These are phyloP conservation scores for Globisporangium splendens DNA, from an alignment of 352 stramenopile genomes.

Conservation along the genomic window DNA sequence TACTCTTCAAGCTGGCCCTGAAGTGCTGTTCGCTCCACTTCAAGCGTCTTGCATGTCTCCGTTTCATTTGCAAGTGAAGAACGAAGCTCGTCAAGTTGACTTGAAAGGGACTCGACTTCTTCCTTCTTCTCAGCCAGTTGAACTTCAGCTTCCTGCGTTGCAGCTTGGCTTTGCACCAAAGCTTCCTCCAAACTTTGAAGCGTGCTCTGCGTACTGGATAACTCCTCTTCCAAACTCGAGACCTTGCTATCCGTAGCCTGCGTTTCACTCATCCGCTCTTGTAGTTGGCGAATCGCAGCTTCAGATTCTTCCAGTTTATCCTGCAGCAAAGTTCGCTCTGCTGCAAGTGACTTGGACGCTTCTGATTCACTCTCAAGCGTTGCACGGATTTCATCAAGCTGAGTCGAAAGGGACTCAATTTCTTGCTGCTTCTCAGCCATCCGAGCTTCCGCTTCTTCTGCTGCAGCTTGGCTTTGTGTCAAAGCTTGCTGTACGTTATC, in stretches of 20 bases:
- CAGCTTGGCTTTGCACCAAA: too few species aligned
- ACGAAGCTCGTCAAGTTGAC: too few species aligned
- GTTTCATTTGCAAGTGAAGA: background rate
- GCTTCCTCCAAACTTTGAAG: background rate
- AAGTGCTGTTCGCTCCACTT: background rate
- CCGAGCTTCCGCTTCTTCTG: background rate
- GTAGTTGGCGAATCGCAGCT: background rate
- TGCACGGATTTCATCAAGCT: too few species aligned
- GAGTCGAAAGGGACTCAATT: background rate
- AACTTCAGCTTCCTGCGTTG: background rate
- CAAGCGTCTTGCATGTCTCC: background rate
- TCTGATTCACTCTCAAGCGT: background rate
- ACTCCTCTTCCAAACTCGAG: background rate
- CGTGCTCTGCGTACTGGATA: background rate
- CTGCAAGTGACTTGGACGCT: slow-evolving; percentile 1
- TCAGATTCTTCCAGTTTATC: background rate
- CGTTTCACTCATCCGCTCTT: background rate
- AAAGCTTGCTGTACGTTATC: background rate
- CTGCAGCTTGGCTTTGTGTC: too few species aligned
- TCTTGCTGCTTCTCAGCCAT: background rate
- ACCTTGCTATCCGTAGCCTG: background rate
- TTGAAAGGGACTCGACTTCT: background rate
- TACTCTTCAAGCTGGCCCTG: background rate
- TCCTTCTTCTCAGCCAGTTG: background rate
- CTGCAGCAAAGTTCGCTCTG: slow-evolving; percentile 2